These are phyloP conservation scores for Backusella tarrabulga DNA, from an alignment of 192 early-diverging fungal genomes.

Conservation along the genomic window DNA sequence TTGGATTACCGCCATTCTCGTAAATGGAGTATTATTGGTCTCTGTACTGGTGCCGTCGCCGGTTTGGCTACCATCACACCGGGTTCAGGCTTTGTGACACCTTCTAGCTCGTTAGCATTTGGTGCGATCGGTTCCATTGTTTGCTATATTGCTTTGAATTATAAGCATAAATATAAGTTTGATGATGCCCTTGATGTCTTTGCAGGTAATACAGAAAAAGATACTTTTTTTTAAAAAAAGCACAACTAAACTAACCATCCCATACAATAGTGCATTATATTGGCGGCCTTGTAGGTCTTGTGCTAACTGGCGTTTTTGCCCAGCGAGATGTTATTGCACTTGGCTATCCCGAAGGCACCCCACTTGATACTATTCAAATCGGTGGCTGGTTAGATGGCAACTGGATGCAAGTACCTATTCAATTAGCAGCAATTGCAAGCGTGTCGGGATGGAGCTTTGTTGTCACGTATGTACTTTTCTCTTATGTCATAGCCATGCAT, in stretches of 20 bases:
- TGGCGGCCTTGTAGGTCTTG: slow-evolving; percentile 71
- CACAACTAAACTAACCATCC: not conserved
- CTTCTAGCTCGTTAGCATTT: slow-evolving; percentile 73
- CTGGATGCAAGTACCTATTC: slow-evolving; percentile 77
- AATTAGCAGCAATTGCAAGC: slow-evolving; percentile 69
- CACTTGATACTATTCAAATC: slow-evolving; percentile 43
- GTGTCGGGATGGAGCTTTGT: slow-evolving; percentile 77
- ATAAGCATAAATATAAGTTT: slow-evolving; percentile 66
- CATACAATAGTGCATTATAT: slow-evolving; percentile 59
- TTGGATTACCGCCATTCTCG: slow-evolving; percentile 68
- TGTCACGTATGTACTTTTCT: slow-evolving; percentile 45
- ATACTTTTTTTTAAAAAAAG: not conserved
- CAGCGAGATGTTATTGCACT: slow-evolving; percentile 66
- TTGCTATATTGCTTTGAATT: slow-evolving; percentile 62
- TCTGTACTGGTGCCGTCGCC: slow-evolving; percentile 88
- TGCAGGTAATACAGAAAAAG: slow-evolving; percentile 39
- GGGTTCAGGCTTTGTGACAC: slow-evolving; percentile 72
- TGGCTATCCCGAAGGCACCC: slow-evolving; percentile 47
- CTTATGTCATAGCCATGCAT: not conserved
- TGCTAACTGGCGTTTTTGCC: slow-evolving; percentile 89
- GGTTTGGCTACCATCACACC: slow-evolving; percentile 90
- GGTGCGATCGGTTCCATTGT: slow-evolving; percentile 64
- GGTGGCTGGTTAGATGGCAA: slow-evolving; percentile 84
- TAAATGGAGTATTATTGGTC: slow-evolving; percentile 79
- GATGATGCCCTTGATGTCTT: slow-evolving; percentile 85